These are phyloP conservation scores for Blastobotrys arbuscula DNA, from an alignment of 1,139 yeast genomes.

Conservation along the genomic window DNA sequence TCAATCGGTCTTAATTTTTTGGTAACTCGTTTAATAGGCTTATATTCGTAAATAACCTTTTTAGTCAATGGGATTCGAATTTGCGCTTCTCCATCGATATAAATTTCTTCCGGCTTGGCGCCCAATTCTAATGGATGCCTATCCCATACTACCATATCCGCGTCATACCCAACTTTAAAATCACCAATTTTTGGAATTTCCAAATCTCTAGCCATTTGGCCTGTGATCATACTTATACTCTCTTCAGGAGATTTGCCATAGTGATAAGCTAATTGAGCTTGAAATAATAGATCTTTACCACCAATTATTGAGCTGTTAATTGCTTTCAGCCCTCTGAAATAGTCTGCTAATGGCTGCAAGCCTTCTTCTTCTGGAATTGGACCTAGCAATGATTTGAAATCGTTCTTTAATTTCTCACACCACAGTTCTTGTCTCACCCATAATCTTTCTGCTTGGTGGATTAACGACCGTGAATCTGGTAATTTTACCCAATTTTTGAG, in stretches of 20 bases:
- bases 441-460: not conserved
- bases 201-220: constrained; percentile 15
- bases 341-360: constrained; percentile 1
- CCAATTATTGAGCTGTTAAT: constrained; percentile 1
- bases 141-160: constrained; percentile 20
- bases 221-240: constrained; percentile 17
- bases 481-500: constrained; percentile 5
- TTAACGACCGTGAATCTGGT: not conserved
- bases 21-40: not conserved
- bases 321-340: constrained; percentile 3
- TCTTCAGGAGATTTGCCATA: not conserved
- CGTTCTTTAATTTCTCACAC: constrained; percentile 7
- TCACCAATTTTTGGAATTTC: constrained; percentile 16
- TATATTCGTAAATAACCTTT: constrained; percentile 1
- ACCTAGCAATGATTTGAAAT: not conserved
- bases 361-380: constrained; percentile 6
- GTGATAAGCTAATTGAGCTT: constrained; percentile 8
- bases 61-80: not conserved
- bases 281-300: constrained; percentile 7
- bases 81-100: constrained; percentile 14
- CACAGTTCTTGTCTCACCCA: constrained; percentile 8
- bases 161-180: constrained; percentile 17
- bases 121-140: constrained; percentile 17
- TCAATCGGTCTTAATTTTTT: not conserved
- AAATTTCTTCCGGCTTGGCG: constrained; percentile 18